These are phyloP conservation scores for Sporothrix globosa DNA, from an alignment of 2,329 filamentous ascomycete species.

Conservation along the genomic window DNA sequence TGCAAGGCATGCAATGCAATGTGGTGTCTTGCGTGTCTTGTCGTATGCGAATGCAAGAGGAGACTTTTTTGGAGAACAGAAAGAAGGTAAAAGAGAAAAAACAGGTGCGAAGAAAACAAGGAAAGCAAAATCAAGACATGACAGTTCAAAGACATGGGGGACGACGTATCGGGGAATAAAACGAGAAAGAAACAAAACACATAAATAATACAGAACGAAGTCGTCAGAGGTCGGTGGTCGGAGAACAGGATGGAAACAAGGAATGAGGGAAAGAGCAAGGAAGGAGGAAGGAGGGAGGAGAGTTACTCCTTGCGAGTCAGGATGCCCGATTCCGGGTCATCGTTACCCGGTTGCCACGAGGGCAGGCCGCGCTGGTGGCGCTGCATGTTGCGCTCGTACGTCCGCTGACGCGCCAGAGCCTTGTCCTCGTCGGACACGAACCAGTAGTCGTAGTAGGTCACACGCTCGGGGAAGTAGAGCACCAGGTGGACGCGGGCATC, in stretches of 20 bases:
- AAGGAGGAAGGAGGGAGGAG: not conserved
- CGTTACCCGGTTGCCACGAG: conserved; percentile 36
- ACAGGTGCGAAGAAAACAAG: not conserved
- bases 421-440: conserved; percentile 38
- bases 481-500: conserved; percentile 37
- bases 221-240: not conserved
- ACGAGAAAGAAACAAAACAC: conserved; percentile 15
- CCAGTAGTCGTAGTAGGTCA: conserved; percentile 38
- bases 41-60: conserved; percentile 7
- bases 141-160: not conserved
- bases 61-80: not conserved
- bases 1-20: conserved; percentile 3
- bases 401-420: conserved; percentile 35
- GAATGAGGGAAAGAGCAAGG: not conserved
- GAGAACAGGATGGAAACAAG: not conserved
- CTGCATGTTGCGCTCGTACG: conserved; percentile 37
- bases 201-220: conserved; percentile 9
- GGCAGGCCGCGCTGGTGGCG: conserved; percentile 36
- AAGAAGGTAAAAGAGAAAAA: not conserved
- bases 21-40: conserved; percentile 17
- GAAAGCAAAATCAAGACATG: conserved; percentile 6
- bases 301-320: conserved; percentile 36
- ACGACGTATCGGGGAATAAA: conserved; percentile 28
- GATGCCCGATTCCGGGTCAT: conserved; percentile 37
- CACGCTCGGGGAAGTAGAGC: conserved; percentile 39